Base-by-base conservation (phyloP, 768 basidiomycete species). In the Leccinum fibrillosum region DNA sequence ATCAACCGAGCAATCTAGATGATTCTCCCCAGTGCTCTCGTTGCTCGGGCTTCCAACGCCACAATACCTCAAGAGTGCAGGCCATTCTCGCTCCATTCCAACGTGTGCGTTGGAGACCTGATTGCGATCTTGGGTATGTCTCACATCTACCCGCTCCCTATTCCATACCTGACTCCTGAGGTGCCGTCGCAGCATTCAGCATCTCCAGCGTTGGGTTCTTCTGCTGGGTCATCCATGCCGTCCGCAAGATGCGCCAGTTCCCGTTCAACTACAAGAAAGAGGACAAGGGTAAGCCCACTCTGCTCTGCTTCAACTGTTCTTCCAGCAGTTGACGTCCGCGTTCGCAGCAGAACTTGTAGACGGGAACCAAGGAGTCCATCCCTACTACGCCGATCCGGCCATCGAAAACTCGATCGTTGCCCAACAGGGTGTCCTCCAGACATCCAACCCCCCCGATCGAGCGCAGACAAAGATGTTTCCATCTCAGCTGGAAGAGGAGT, bases 81-180 rank as follows among this genome's bases (percentile, higher is more conserved):
- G 21, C 56, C 61, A n/a, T 59, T 68, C 44, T 54, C 56, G 2
- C 1, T 67, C 30, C 19, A 54, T 0, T 58, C 53, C 15, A 59
- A 57, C 3, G 61, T 69, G 2, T 69, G 68, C 19, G 11, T 69
- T 3, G 68, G 70, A 1, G 65, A 69, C 52, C 8, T 69, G 19
- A 28, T 69, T 44, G 63, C 57, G 3, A 65, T 72, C 39, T 2
- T 72, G 10, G 70, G 70, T 67, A 30, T 3, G 70, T 57, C 13
- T 19, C 9, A 11, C 3, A 23, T 25, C 28, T n/a, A 42, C 9
- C n/a, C 17, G 10, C 1, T 21, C 21, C 1, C 9, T n/a, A 11
- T 30, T 37, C 39, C 15, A 35, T 5, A 23, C 56, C 25, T 28
- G 2, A 26, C 21, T 45, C 30, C n/a, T 55, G 23, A 67, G 17